phyloP scores from a whole-genome alignment of 164 flowering plant species.

The Cinnamomum micranthum region DNA sequence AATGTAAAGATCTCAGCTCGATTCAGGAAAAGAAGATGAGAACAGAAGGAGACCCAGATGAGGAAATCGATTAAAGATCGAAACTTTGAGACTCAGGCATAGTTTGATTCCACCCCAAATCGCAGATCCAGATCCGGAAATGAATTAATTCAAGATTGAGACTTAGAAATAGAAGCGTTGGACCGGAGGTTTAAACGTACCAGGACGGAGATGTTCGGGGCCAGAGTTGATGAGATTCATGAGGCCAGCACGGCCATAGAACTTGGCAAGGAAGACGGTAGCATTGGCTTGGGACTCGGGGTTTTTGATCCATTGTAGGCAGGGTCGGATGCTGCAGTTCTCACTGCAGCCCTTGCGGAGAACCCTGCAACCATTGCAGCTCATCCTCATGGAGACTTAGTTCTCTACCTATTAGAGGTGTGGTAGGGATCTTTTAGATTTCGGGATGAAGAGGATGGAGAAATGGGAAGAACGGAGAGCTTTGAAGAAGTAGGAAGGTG shows the following conservation, averaged over 20 bases:
- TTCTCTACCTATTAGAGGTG: too few species aligned
- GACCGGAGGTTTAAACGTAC: slow-evolving; percentile 44
- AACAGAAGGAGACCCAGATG: neutral
- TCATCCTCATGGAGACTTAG: slow-evolving; percentile 59
- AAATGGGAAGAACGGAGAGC: neutral
- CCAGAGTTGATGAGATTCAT: slow-evolving; percentile 91
- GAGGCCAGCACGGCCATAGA: slow-evolving; percentile 96
- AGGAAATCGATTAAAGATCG: neutral
- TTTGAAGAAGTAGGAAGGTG: neutral
- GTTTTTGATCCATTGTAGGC: slow-evolving; percentile 79
- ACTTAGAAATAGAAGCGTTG: slow-evolving; percentile 42
- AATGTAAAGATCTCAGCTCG: too few species aligned
- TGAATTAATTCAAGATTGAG: neutral
- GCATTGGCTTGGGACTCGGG: slow-evolving; percentile 93
- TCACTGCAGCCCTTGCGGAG: slow-evolving; percentile 89
- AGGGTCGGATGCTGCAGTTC: slow-evolving; percentile 77
- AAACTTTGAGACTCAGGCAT: neutral
- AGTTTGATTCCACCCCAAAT: neutral
- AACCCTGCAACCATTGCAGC: slow-evolving; percentile 90
- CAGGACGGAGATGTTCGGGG: slow-evolving; percentile 86
- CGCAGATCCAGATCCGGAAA: neutral
- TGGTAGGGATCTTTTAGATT: too few species aligned
- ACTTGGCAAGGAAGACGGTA: slow-evolving; percentile 95
- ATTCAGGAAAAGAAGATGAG: too few species aligned
- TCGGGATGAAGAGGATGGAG: too few species aligned